Base-by-base conservation (phyloP, 441 rosid species). In the Euphorbia celastroides region DNA sequence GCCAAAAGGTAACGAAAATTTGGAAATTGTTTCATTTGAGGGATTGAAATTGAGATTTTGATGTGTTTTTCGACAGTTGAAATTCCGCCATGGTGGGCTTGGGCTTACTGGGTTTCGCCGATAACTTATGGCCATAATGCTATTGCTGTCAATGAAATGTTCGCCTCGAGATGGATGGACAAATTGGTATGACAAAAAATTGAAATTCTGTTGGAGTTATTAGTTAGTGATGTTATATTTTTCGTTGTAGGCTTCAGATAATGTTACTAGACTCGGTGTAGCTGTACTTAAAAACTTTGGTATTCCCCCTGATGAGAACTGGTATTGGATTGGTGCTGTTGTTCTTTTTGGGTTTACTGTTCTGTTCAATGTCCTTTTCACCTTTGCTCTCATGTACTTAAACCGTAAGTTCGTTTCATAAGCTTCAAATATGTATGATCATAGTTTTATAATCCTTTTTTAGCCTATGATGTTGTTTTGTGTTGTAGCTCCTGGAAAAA, bases 91-190 rank as follows among this genome's bases (percentile, higher is more conserved):
- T 84, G 97, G 88, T 92, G 93, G 96, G 63, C 62, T 5, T 92
- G 96, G 98, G 89, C 79, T 52, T 85, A 85, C 57, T 89, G 98
- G 98, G 41, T 79, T n/a, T 92, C 98, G 0, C 96, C 98, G 11
- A 22, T 92, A 65, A 69, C 85, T 5, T 92, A 92, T 10, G 86
- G 82, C 59, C 78, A 44, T 82, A 85, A 84, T 73, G 87, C 93
- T 52, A 48, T 92, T 0, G 17, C 71, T 27, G 88, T 84, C 23
- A 92, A 86, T 67, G 95, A 88, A 80, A 46, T 88, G 72, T 73
- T 60, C 72, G 83, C 92, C 58, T 75, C 95, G 7, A 84, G 95
- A 42, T 92, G 96, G 98, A 88, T 86, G 92, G 73, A 86, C 64
- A 72, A 75, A 81, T 3, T 0, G 74, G 97, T 89, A 75, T 34